Percentiles rank a stretch among this genome's conserved stretches.
phyloP scores from a whole-genome alignment of 257 asterid species.

The Misopates orontium region DNA sequence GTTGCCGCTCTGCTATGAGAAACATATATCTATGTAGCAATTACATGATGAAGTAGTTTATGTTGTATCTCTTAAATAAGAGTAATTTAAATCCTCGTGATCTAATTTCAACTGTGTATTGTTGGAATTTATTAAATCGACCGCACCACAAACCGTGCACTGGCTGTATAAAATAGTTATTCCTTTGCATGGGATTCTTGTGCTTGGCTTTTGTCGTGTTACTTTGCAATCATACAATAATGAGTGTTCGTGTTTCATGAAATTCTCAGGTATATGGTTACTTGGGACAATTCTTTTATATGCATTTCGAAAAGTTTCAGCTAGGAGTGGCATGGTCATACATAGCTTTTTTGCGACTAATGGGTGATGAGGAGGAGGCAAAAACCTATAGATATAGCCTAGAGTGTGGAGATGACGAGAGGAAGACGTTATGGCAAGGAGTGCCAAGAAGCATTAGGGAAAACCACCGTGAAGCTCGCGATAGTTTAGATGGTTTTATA shows the following conservation, averaged over 20 bases:
- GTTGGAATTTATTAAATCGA: too few relatives aligned
- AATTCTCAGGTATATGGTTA: conserved; percentile 52
- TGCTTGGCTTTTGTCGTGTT: too few relatives aligned
- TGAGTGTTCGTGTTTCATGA: background rate
- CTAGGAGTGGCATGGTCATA: conserved; percentile 54
- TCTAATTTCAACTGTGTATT: too few relatives aligned
- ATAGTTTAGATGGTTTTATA: conserved; percentile 63
- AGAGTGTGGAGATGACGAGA: conserved; percentile 59
- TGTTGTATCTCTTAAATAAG: too few relatives aligned
- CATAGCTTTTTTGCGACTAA: conserved; percentile 55
- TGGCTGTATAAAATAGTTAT: too few relatives aligned
- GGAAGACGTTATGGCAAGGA: conserved; percentile 63
- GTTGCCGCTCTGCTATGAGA: too few relatives aligned
- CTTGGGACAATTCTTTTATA: conserved; percentile 59
- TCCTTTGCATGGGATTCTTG: too few relatives aligned
- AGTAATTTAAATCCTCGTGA: too few relatives aligned
- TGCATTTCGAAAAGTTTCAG: conserved; percentile 64
- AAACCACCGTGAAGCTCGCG: conserved; percentile 57
- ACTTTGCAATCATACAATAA: too few relatives aligned
- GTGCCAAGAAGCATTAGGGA: conserved; percentile 69
- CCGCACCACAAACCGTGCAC: too few relatives aligned
- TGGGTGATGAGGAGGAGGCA: conserved; percentile 59
- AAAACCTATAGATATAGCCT: conserved; percentile 60
- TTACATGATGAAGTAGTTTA: too few relatives aligned
- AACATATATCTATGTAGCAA: too few relatives aligned